Base-by-base conservation (phyloP, 768 basidiomycete genomes). In the button mushroom (Agaricus bisporus) region DNA sequence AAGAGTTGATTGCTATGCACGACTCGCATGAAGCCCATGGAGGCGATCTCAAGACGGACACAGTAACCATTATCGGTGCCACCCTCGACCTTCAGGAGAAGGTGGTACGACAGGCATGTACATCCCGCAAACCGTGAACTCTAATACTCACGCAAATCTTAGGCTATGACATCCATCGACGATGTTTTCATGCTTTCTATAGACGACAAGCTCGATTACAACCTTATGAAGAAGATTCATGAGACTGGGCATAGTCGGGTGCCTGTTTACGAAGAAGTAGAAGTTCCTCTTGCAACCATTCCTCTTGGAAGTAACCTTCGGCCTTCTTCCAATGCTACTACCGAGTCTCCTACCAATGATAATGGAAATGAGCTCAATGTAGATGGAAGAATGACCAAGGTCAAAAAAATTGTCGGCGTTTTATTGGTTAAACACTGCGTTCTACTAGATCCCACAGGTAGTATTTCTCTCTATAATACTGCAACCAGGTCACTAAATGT, bases 1-100 rank as follows among this genome's bases (percentile, higher is more conserved):
- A 94, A 62, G 92, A 95, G 64, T 72, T 95, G 25, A 93, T 95
- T 54, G 90, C 91, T 1, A 82, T 95, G 81, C 93, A 95, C 58
- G 84, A 83, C 2, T 81, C 79, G 0, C 76, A 77, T 29, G 85
- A 80, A 5, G 74, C 84, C 0, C 85, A 85, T 54, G 91, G 91
- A 11, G 93, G 93, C 10, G 93, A 95, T 64, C 72, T 95, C 41
- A 87, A 90, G 62, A 80, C 71, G 1, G 92, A 95, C 63, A 95
- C 92, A 0, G 88, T 94, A 48, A 84, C 85, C 1, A 94, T 95
- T 65, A 92, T 94, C 37, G 91, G 91, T 15, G 89, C 88, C 0
- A 91, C 91, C 0, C 80, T 95, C 20, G 92, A 94, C 64, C 68
- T 95, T 12, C 92, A 95, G 63, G 88, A 88, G 61, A 95, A 94